Evolutionary conservation across 2,329 filamentous ascomycete genomes (phyloP), one percentile per base, ranked within the genome.

Genomic region (Talaromyces funiculosus): DNA sequence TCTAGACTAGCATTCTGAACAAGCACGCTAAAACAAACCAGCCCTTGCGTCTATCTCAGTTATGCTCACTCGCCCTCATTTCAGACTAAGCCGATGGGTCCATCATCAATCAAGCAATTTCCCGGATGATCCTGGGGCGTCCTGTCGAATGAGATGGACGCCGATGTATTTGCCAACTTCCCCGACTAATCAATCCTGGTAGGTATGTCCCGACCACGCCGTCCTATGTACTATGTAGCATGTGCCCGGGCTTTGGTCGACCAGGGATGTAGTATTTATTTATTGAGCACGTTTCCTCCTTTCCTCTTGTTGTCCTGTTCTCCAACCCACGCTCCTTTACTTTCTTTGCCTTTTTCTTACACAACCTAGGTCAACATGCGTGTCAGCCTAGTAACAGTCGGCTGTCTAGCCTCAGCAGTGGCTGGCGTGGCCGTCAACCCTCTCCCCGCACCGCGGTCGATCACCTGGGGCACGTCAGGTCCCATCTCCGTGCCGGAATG

Each of bases 381-480:
- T 42, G 16, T 59, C 56, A 62, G 60, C 37, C 53, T 62, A 29
- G 42, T 59, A 53, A 54, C 33, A 42, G 64, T 70, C 45, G 67
- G 70, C 58, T 68, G 76, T 60, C 70, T 77, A 63, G 71, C 72
- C 42, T 65, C 69, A 35, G 62, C 71, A 31, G 75, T 72, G 57
- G 69, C 74, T 40, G 80, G 80, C 31, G 79, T 84, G 57, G 72
- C 73, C 42, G 81, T 80, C 61, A 83, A 84, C 64, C 82, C 82
- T 60, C 76, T 84, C 43, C 81, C 82, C 53, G 81, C 81, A 49
- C 82, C 82, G 6, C 75, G 76, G 59, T 76, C 75, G 61, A 82
- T 84, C 65, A 77, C 75, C 57, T 84, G 81, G 81, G 81, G 80
- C 16, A 72, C 72, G 14, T 78, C 79, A 2, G 82, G 81, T n/a